Conservation (phyloP, 352 stramenopile genomes). For the Blastocystis sp. region DNA sequence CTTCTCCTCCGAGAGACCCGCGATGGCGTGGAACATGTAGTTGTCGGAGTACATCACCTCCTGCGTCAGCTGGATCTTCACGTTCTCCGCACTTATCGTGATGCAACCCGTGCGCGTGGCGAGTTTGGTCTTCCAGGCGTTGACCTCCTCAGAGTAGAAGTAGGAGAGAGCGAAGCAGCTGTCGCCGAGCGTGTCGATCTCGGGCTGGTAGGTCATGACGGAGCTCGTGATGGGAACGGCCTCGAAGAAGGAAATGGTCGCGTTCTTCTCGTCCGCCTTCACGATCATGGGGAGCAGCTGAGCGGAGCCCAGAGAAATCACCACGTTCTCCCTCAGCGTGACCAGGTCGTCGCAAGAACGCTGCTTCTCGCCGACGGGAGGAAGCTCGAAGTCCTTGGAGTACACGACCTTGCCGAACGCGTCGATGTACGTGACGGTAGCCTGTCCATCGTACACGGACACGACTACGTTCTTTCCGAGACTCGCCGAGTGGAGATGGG, state of each 20-base stretch:
- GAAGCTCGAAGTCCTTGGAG: slow-evolving; percentile 1
- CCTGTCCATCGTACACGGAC: slow-evolving; percentile 58
- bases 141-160: slow-evolving; percentile 14
- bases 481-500: slow-evolving; percentile 33
- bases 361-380: not conserved
- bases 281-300: slow-evolving; percentile 37
- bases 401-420: slow-evolving; percentile 13
- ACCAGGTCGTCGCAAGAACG: slow-evolving; percentile 45
- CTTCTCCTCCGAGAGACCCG: slow-evolving; percentile 57
- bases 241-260: not conserved
- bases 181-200: slow-evolving; percentile 48
- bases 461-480: slow-evolving; percentile 37
- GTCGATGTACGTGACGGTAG: slow-evolving; percentile 11
- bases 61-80: slow-evolving; percentile 23
- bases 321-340: slow-evolving; percentile 22
- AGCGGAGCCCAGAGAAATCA: slow-evolving; percentile 26
- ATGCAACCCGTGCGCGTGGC: slow-evolving; percentile 45
- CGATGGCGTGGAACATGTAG: slow-evolving; percentile 71
- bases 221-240: not conserved
- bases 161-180: slow-evolving; percentile 56
- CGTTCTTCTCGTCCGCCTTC: slow-evolving; percentile 15
- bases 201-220: slow-evolving; percentile 27
- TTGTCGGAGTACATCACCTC: slow-evolving; percentile 49
- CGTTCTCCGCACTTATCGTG: not conserved
- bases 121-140: slow-evolving; percentile 13